Evolutionary conservation across 768 basidiomycete species (phyloP).

Genomic region (Russula sp.): DNA sequence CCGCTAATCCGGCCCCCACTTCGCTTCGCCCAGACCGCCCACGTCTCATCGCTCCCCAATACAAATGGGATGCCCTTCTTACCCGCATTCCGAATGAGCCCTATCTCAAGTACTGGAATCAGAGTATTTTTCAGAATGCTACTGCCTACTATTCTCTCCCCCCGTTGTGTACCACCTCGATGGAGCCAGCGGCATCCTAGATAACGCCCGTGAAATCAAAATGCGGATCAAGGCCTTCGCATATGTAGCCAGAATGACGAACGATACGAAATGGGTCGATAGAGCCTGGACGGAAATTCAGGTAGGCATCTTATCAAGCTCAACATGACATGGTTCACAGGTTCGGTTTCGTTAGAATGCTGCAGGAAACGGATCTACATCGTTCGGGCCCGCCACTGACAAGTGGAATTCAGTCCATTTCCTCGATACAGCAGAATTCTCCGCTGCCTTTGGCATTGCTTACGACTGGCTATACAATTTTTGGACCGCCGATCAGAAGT

Average conservation of each 20-base stretch:
- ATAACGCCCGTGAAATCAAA: conserved; percentile 86
- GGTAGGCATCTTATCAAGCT: conserved; percentile 45
- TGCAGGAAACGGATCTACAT: conserved; percentile 60
- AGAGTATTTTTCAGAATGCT: conserved; percentile 87
- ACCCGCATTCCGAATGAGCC: conserved; percentile 74
- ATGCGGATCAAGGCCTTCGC: conserved; percentile 88
- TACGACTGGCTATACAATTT: conserved; percentile 95
- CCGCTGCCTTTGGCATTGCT: conserved; percentile 83
- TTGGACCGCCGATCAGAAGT: conserved; percentile 73
- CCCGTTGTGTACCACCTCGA: conserved; percentile 74
- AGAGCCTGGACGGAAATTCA: conserved; percentile 79
- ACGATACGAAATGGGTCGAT: conserved; percentile 89
- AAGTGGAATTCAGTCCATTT: conserved; percentile 91
- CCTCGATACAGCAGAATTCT: conserved; percentile 89
- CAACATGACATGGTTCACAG: conserved; percentile 5
- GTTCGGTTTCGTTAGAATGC: conserved; percentile 53
- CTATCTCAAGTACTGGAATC: conserved; percentile 87
- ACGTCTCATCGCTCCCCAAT: conserved; percentile 83
- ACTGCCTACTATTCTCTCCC: conserved; percentile 61
- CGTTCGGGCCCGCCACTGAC: conserved; percentile 61
- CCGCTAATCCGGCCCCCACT: conserved; percentile 59
- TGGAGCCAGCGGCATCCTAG: conserved; percentile 86
- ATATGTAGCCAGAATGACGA: conserved; percentile 88
- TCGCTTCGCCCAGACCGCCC: conserved; percentile 75
- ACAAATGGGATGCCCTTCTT: conserved; percentile 87